phyloP scores from a whole-genome alignment of 345 rosid species.

The Gossypium sturtianum region DNA sequence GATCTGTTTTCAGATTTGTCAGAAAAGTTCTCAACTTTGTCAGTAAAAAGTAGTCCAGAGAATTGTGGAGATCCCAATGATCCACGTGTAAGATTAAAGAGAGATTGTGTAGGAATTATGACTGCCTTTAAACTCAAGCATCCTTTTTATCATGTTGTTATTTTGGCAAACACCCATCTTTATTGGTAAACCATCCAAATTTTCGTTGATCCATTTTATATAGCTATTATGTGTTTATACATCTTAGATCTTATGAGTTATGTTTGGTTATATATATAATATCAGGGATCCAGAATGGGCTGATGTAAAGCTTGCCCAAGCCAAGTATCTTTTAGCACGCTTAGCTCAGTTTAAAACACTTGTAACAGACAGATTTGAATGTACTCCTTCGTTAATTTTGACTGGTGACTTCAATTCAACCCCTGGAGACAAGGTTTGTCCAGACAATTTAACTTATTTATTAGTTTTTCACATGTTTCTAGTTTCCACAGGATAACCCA shows the following conservation, averaged over 20 bases:
- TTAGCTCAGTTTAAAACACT: conserved; percentile 51
- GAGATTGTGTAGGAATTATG: conserved; percentile 89
- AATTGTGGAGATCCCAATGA: conserved; percentile 73
- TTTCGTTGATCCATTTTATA: not conserved
- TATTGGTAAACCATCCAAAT: conserved; percentile 52
- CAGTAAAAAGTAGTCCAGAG: conserved; percentile 26
- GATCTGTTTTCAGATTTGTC: conserved; percentile 27
- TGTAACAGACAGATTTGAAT: conserved; percentile 53
- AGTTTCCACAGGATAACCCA: not conserved
- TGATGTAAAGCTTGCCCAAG: conserved; percentile 97
- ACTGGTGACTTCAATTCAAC: conserved; percentile 96
- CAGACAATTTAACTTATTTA: not conserved
- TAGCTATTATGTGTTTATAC: not conserved
- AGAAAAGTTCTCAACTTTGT: conserved; percentile 22
- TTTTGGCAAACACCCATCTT: conserved; percentile 85
- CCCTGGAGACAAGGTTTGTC: conserved; percentile 72
- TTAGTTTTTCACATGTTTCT: not conserved
- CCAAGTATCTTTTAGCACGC: conserved; percentile 64
- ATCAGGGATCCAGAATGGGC: conserved; percentile 89
- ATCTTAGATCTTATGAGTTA: conserved; percentile 7
- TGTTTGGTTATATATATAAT: conserved; percentile 10
- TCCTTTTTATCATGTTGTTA: conserved; percentile 44
- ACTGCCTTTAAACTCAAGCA: conserved; percentile 77
- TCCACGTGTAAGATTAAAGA: conserved; percentile 68
- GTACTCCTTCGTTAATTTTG: conserved; percentile 54